These are phyloP conservation scores for Copromyces sp. DNA, from an alignment of 495 filamentous ascomycete genomes.

Conservation along the genomic window DNA sequence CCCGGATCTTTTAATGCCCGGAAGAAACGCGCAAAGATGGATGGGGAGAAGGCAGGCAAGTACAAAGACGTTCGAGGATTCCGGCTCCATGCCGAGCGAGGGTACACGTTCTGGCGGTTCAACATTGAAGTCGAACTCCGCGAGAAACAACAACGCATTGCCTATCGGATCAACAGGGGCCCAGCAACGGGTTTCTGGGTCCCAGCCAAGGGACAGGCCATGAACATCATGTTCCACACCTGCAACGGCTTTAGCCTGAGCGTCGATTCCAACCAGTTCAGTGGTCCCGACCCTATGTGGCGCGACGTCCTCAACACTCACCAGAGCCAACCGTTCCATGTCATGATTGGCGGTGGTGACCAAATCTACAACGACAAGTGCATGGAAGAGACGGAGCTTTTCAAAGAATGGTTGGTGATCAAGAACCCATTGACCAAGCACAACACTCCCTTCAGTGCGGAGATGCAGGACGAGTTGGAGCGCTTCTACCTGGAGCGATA, in stretches of 20 bases:
- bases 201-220: slow-evolving; percentile 69
- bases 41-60: slow-evolving; percentile 66
- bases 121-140: slow-evolving; percentile 83
- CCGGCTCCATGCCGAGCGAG: slow-evolving; percentile 73
- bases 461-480: slow-evolving; percentile 80
- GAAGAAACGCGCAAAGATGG: slow-evolving; percentile 36
- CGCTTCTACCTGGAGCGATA: slow-evolving; percentile 80
- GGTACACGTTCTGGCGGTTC: slow-evolving; percentile 94
- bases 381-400: slow-evolving; percentile 59
- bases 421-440: slow-evolving; percentile 75
- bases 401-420: slow-evolving; percentile 73
- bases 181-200: slow-evolving; percentile 93
- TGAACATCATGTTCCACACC: slow-evolving; percentile 98
- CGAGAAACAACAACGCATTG: slow-evolving; percentile 67
- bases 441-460: slow-evolving; percentile 55
- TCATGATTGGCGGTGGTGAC: slow-evolving; percentile 96
- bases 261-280: slow-evolving; percentile 66
- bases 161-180: slow-evolving; percentile 89
- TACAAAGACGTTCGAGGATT: slow-evolving; percentile 72
- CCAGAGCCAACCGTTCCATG: slow-evolving; percentile 87
- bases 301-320: slow-evolving; percentile 89
- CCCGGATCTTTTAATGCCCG: slow-evolving; percentile 38
- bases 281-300: slow-evolving; percentile 93
- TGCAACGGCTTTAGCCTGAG: slow-evolving; percentile 90
- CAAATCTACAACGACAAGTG: slow-evolving; percentile 91